Percentiles rank a stretch among this genome's conserved stretches.
These are phyloP conservation scores for Trichopus zeylanicus DNA, from an alignment of 116 monocot genomes.

Conservation along the genomic window DNA sequence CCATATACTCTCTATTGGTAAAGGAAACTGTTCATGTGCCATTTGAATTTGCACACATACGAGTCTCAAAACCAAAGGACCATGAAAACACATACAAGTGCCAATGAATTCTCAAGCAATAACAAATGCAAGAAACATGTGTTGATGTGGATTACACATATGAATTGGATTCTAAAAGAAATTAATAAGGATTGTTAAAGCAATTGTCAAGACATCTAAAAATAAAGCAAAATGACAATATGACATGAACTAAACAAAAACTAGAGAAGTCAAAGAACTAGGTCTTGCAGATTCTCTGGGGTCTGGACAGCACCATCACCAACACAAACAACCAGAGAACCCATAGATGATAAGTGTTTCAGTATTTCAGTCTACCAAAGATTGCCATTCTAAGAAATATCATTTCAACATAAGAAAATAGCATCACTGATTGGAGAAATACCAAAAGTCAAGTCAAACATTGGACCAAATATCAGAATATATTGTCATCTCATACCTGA, in stretches of 20 bases:
- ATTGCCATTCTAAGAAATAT: slow-evolving; percentile 2
- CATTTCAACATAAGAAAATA: not conserved
- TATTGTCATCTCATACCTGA: slow-evolving; percentile 5
- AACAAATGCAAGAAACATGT: too few species aligned
- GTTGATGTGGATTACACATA: too few species aligned
- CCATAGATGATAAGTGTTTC: slow-evolving; percentile 90
- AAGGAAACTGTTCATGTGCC: too few species aligned
- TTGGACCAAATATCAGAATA: not conserved
- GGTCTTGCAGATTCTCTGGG: slow-evolving; percentile 65
- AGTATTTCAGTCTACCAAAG: slow-evolving; percentile 77
- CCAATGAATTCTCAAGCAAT: too few species aligned
- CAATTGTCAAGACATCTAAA: too few species aligned
- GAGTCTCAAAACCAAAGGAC: too few species aligned
- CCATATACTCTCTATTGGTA: too few species aligned
- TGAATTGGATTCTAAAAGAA: too few species aligned
- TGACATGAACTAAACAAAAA: not conserved
- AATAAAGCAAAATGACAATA: too few species aligned
- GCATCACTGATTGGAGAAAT: slow-evolving; percentile 31
- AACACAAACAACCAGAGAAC: slow-evolving; percentile 74
- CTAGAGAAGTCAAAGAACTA: not conserved
- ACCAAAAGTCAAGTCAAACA: slow-evolving; percentile 14
- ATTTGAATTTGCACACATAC: too few species aligned
- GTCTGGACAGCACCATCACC: slow-evolving; percentile 81
- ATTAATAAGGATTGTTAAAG: too few species aligned
- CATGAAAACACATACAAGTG: too few species aligned